A percentile compares a stretch with the other conserved stretches of the same genome.
These are phyloP conservation scores for Rhytidiadelphus loreus DNA, from an alignment of 225 moss, liverwort and hornwort species.

Conservation along the genomic window DNA sequence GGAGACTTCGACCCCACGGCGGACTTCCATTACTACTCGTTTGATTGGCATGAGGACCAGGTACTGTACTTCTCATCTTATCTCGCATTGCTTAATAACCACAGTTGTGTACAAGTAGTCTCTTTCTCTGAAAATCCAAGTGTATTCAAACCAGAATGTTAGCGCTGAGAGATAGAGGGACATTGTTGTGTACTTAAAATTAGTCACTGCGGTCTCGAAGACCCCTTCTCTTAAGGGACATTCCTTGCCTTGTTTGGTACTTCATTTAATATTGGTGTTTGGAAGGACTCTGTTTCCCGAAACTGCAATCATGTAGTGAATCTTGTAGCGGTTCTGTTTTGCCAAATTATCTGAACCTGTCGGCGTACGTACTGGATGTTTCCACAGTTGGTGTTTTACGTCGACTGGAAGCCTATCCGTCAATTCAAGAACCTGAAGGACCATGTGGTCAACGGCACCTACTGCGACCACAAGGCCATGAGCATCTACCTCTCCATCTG, in stretches of 20 bases:
- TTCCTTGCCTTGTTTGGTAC: too few species aligned
- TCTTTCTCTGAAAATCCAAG: too few species aligned
- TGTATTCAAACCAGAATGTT: neutral
- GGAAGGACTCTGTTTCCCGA: too few species aligned
- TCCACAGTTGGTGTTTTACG: conserved; percentile 24
- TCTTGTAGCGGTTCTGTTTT: neutral
- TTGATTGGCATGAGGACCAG: conserved; percentile 22
- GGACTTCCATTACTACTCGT: conserved; percentile 16
- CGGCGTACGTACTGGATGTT: too few species aligned
- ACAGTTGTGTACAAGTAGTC: too few species aligned
- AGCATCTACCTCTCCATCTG: conserved; percentile 43
- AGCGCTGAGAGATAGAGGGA: neutral
- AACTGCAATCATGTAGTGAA: neutral
- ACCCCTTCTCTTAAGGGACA: too few species aligned
- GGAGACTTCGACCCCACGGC: conserved; percentile 17
- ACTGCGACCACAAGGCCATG: conserved; percentile 54
- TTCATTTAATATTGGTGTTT: too few species aligned
- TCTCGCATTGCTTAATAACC: too few species aligned
- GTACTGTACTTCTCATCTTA: neutral
- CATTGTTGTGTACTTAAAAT: neutral
- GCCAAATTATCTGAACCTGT: neutral
- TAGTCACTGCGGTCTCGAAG: neutral
- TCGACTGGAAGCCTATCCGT: conserved; percentile 52
- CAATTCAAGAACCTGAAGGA: conserved; percentile 37
- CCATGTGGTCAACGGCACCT: neutral